A percentile compares a stretch with the other conserved stretches of the same genome.
These are phyloP conservation scores for Nepenthes mirabilis DNA, from an alignment of 148 eudicot species.

Conservation along the genomic window DNA sequence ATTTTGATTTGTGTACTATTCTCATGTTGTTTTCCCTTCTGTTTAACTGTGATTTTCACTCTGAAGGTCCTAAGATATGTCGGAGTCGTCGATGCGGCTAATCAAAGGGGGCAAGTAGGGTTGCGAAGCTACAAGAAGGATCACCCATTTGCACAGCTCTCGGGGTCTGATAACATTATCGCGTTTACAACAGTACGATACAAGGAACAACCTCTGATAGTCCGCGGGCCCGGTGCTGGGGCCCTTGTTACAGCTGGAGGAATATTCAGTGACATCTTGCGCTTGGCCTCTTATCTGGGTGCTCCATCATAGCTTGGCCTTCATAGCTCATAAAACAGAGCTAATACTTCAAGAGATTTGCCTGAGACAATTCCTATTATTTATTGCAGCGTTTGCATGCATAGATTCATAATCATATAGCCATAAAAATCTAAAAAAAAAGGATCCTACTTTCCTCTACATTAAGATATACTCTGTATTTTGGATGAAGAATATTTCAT, in stretches of 20 bases:
- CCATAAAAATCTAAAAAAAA: too few species aligned
- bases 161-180: constrained; percentile 94
- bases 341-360: too few species aligned
- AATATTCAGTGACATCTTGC: constrained; percentile 80
- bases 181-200: constrained; percentile 78
- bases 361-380: too few species aligned
- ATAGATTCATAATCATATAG: too few species aligned
- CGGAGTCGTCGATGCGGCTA: constrained; percentile 81
- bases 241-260: constrained; percentile 97
- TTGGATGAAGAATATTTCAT: too few species aligned
- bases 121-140: constrained; percentile 78
- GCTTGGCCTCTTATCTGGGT: constrained; percentile 88
- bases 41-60: not conserved
- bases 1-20: not conserved
- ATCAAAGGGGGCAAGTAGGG: constrained; percentile 58
- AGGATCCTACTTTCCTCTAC: too few species aligned
- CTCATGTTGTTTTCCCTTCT: not conserved
- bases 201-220: constrained; percentile 77
- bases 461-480: too few species aligned
- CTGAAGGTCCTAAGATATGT: constrained; percentile 84
- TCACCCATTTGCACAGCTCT: constrained; percentile 88
- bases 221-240: constrained; percentile 98
- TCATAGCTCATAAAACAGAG: too few species aligned
- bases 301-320: constrained; percentile 56
- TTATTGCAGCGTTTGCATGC: too few species aligned